Conservation (phyloP, 2,329 filamentous ascomycete genomes). For the Apiospora malaysiana region DNA sequence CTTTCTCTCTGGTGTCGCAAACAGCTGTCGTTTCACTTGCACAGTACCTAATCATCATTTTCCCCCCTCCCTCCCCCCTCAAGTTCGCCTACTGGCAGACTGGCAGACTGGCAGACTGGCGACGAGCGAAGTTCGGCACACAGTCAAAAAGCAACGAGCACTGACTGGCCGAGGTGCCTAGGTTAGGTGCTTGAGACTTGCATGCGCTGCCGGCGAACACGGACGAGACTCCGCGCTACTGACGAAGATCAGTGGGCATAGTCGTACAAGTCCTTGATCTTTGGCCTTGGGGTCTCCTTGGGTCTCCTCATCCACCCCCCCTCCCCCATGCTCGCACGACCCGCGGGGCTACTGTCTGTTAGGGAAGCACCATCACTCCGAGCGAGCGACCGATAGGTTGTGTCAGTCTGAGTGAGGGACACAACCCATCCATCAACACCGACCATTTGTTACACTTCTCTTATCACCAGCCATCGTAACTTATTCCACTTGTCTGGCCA, state of each 20-base stretch:
- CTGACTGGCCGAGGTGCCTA: background rate
- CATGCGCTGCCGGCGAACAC: background rate
- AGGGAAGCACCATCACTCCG: background rate
- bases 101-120: background rate
- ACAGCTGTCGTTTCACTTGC: background rate
- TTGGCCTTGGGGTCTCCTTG: background rate
- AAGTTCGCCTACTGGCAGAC: background rate
- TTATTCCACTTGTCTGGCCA: conserved; percentile 1
- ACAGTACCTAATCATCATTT: background rate
- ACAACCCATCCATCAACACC: background rate
- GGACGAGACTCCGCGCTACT: conserved; percentile 9
- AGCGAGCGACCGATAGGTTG: background rate
- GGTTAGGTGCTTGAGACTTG: background rate
- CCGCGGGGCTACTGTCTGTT: background rate
- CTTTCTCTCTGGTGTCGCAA: background rate
- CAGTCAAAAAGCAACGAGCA: background rate
- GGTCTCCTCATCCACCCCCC: background rate
- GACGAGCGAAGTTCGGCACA: background rate
- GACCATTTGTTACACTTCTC: conserved; percentile 12
- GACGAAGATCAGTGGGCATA: conserved; percentile 14
- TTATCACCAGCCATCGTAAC: background rate
- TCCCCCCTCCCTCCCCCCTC: background rate
- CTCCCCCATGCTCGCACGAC: too few relatives aligned
- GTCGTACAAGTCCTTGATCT: too few relatives aligned
- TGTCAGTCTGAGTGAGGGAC: background rate